Evolutionary conservation across 805 yeast species (phyloP).

Genomic region (Starmerella khaoyaiensis): DNA sequence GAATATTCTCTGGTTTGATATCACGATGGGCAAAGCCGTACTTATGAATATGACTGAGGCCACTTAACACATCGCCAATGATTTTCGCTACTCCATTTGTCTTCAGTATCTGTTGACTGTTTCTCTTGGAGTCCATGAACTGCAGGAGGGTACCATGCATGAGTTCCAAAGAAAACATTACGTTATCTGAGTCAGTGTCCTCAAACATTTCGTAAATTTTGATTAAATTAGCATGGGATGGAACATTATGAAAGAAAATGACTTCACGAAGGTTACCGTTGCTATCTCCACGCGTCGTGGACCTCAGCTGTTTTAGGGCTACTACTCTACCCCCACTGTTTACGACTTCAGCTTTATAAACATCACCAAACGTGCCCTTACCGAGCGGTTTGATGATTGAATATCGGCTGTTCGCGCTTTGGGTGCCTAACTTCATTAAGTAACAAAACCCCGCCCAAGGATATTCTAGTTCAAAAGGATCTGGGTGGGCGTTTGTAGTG

Average conservation of each 20-base stretch:
- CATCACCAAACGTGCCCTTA: slow-evolving; percentile 26
- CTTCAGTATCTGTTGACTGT: not conserved
- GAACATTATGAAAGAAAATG: slow-evolving; percentile 35
- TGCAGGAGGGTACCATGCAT: slow-evolving; percentile 75
- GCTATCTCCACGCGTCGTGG: slow-evolving; percentile 39
- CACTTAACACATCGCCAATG: slow-evolving; percentile 38
- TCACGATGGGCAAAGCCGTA: slow-evolving; percentile 71
- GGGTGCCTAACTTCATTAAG: too few relatives aligned
- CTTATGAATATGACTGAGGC: slow-evolving; percentile 68
- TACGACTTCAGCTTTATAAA: slow-evolving; percentile 17
- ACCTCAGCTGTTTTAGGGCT: slow-evolving; percentile 73
- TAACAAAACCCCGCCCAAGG: too few relatives aligned
- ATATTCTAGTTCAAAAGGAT: too few relatives aligned
- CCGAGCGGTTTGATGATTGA: slow-evolving; percentile 11
- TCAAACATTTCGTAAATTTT: slow-evolving; percentile 68
- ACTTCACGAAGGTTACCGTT: slow-evolving; percentile 31
- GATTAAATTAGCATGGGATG: slow-evolving; percentile 59
- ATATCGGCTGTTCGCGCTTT: slow-evolving; percentile 1
- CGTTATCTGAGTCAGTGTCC: slow-evolving; percentile 44
- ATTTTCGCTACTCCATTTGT: slow-evolving; percentile 2
- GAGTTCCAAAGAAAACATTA: slow-evolving; percentile 80
- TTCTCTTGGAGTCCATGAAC: slow-evolving; percentile 33
- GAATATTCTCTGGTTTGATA: slow-evolving; percentile 84
- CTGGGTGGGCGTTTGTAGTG: too few relatives aligned
- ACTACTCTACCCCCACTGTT: slow-evolving; percentile 31